Base-by-base conservation (phyloP, 2,329 filamentous ascomycete species). In the Nannizzia gypsea region DNA sequence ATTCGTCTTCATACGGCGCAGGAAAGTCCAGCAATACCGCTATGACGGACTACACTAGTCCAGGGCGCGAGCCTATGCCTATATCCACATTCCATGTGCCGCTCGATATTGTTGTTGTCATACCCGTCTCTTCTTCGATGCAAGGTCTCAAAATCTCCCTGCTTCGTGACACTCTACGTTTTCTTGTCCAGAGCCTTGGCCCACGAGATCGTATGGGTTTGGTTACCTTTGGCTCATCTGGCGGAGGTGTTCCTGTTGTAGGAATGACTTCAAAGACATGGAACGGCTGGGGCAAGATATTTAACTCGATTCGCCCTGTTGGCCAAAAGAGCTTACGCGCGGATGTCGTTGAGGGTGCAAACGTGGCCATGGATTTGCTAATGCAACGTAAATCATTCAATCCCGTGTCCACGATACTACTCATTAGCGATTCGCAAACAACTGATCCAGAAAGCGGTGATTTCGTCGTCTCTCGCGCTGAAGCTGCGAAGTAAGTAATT, bases 381-480 rank as follows among this genome's bases (percentile, higher is more conserved):
- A 99, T 99, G 93, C 91, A 96, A 75, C 86, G 93, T 67, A 96
- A 95, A 76, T 89, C 91, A 66, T 92, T 88, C 74, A 99, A 97
- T 70, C 90, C 93, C 0, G 87, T 99, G 58, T 92, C 93, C 0
- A 92, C 90, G 9, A 97, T 99, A 66, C 83, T 99, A 73, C 81
- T 99, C 64, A 97, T 99, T 72, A 97, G 93, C 76, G 93, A 99
- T 71, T 95, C 93, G 0, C 95, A 92, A 2, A 96, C 89, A 2
- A 92, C 91, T 0, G 93, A 99, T 71, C 83, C 86, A 4, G 93
- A 97, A 69, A 95, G 91, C 68, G 92, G 97, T 34, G 92, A 99
- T 73, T 99, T 99, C 72, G 93, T 99, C 11, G 89, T 97, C 42
- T 96, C 93, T 13, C 83, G 93, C 67, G 93, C 93, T 4, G 93